Conservation (phyloP, 768 basidiomycete genomes). For the Russula foetens region DNA sequence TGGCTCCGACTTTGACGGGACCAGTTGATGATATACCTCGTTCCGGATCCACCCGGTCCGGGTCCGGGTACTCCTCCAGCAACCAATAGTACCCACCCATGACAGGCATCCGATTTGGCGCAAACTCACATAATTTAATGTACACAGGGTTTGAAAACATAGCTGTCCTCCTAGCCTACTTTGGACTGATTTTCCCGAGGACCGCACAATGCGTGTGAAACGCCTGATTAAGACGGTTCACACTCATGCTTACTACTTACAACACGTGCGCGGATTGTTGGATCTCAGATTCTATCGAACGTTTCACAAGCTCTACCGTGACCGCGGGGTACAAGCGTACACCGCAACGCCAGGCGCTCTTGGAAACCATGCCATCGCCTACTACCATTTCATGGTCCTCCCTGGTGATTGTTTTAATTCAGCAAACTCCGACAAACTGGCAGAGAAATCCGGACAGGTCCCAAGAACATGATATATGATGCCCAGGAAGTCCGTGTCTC, state of each 20-base stretch:
- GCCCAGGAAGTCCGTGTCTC: too few species aligned
- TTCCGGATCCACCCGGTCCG: slow-evolving; percentile 7
- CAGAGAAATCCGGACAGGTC: too few species aligned
- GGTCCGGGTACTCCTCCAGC: too few species aligned
- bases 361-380: neutral
- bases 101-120: too few species aligned
- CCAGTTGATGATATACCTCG: slow-evolving; percentile 5
- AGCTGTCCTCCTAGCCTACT: neutral
- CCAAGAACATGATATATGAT: too few species aligned
- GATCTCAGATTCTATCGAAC: neutral
- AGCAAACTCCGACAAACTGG: neutral
- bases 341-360: neutral
- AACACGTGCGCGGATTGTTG: neutral
- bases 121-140: too few species aligned
- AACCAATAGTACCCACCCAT: too few species aligned
- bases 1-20: neutral
- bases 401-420: neutral
- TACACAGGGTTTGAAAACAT: too few species aligned
- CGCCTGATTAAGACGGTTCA: neutral
- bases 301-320: too few species aligned
- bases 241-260: neutral
- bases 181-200: neutral
- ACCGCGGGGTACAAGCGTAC: neutral
- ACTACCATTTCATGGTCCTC: neutral
- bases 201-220: neutral